Conservation (phyloP, 768 basidiomycete species). For the Phaffia tasmanica region DNA sequence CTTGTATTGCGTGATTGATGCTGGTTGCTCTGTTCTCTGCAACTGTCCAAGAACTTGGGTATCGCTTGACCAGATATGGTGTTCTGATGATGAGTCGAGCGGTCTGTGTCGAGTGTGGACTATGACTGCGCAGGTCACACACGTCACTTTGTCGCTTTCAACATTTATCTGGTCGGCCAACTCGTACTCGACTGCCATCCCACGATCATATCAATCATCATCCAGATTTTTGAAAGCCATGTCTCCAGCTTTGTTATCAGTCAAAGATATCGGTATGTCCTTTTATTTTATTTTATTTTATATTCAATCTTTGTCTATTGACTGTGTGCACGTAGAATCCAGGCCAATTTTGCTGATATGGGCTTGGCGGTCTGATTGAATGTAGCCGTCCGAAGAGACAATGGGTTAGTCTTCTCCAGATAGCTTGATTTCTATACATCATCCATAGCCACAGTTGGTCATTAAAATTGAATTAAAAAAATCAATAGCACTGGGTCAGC, state of each 20-base stretch:
- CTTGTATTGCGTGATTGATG: too few relatives aligned
- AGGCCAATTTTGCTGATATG: not conserved
- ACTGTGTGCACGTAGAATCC: not conserved
- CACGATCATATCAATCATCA: too few relatives aligned
- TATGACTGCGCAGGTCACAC: too few relatives aligned
- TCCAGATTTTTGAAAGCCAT: not conserved
- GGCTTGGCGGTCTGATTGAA: not conserved
- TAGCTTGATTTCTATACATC: not conserved
- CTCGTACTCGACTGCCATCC: too few relatives aligned
- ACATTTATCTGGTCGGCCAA: too few relatives aligned
- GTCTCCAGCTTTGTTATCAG: constrained; percentile 12
- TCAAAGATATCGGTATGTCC: constrained; percentile 21
- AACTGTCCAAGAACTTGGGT: too few relatives aligned
- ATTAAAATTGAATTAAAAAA: not conserved
- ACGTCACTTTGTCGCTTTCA: too few relatives aligned
- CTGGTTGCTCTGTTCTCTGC: too few relatives aligned
- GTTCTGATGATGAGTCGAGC: too few relatives aligned
- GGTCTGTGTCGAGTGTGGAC: too few relatives aligned
- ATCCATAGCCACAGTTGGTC: not conserved
- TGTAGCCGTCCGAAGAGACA: constrained; percentile 18
- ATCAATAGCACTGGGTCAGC: constrained; percentile 29
- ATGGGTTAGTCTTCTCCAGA: not conserved
- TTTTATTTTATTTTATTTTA: not conserved
- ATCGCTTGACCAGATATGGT: too few relatives aligned
- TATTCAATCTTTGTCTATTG: not conserved